Conservation (phyloP, 2,329 filamentous ascomycete genomes). For the Fusarium coicis region DNA sequence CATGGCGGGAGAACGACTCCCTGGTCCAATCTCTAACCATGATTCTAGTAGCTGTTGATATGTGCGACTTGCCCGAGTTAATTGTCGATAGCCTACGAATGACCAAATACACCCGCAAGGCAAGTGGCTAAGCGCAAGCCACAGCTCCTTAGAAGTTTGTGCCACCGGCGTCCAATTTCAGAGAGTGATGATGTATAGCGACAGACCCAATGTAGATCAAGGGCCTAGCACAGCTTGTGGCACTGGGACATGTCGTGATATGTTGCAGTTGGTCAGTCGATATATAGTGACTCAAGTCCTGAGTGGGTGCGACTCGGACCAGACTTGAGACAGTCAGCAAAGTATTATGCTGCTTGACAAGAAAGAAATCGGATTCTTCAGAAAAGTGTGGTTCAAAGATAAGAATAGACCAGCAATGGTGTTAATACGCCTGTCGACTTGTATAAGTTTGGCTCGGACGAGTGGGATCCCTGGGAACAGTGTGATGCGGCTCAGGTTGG, state of each 20-base stretch:
- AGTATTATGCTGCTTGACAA: neutral
- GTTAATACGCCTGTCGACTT: neutral
- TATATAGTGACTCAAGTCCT: neutral
- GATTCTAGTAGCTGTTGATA: slow-evolving; percentile 2
- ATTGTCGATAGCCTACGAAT: neutral
- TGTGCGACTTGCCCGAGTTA: neutral
- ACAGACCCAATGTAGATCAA: neutral
- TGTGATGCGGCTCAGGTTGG: slow-evolving; percentile 15
- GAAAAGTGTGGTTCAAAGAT: neutral
- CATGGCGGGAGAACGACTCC: slow-evolving; percentile 54
- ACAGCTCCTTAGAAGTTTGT: neutral
- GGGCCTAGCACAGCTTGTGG: neutral
- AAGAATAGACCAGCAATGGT: neutral
- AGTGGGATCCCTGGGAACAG: neutral
- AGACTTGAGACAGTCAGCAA: neutral
- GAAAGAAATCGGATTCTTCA: neutral
- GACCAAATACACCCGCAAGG: neutral
- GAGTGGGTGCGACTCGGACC: neutral
- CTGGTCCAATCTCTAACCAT: slow-evolving; percentile 57
- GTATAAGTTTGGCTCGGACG: slow-evolving; percentile 4
- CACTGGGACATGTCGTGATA: slow-evolving; percentile 27
- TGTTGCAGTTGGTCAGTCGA: neutral
- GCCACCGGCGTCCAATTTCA: neutral
- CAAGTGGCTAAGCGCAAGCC: neutral
- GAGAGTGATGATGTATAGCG: neutral